Evolutionary conservation across 257 asterid species (phyloP), one percentile per base, ranked within the genome.

Genomic region (Primulina tabacum): DNA sequence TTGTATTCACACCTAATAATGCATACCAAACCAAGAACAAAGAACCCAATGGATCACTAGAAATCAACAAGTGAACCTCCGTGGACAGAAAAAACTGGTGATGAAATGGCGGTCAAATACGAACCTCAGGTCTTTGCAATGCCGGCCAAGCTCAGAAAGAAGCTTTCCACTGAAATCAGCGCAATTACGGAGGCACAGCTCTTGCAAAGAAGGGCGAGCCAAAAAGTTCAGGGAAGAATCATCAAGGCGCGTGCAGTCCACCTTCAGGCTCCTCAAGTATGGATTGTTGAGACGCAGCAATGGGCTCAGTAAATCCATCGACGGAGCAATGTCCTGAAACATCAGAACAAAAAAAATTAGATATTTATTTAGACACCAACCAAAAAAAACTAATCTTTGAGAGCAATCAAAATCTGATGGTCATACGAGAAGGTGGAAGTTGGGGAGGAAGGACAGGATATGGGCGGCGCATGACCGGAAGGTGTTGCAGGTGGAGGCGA

Each of bases 181-280:
- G 60, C 99, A 93, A 73, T 90, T 86, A 6, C 83, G 87, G 70
- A 94, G 91, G 83, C 71, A 83, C 47, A 91, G 78, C 76, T 89
- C 96, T 14, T 85, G 90, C 79, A 94, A 71, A 72, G 95, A 81
- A 60, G 96, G 95, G 1, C 81, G 85, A 66, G 83, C 70, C 53
- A 94, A 74, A 43, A 73, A 79, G 71, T 80, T 85, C 61, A 90
- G 79, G n/a, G 88, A 86, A 10, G 84, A 82, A 86, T 93, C 99
- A 60, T 89, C 90, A 32, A 93, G 90, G 70, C 95, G 95, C 74
- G 84, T 79, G 86, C 96, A 90, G 63, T 93, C 92, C 53, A 93
- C 72, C 80, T 86, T 88, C 79, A 93, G 62, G 86, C 90, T 89
- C 76, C 84, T 82, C 70, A 93, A 73, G 78, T 77, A 71, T 12